Evolutionary conservation across 345 rosid genomes (phyloP), one percentile per base, ranked within the genome.

Genomic region (Corchorus olitorius): DNA sequence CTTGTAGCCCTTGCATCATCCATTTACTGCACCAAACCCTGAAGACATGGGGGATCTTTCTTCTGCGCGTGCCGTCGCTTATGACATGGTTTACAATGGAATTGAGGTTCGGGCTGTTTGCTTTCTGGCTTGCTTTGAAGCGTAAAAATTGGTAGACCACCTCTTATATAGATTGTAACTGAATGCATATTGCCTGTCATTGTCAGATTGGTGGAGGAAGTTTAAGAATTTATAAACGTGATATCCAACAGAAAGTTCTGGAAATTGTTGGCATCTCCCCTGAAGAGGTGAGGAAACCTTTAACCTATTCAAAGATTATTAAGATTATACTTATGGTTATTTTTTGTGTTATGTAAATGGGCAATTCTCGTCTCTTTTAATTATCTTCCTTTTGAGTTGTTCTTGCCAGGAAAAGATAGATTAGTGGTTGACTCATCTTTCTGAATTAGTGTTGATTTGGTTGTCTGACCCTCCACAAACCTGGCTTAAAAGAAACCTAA

Each of bases 181-280:
- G 48, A 61, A 41, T 64, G 2, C 59, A 37, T 20, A 54, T 67
- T 65, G 33, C 20, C 53, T 74, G 59, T 81, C 50, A 35, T 72
- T 85, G 68, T 69, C 84, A 93, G 99, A 96, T 96, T 87, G 99
- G 99, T 41, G 99, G 98, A 34, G 99, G 98, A 81, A 96, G 99
- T 86, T 87, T 96, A 84, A 93, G 98, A 89, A 96, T 93, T 71
- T 89, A 92, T 78, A 91, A 89, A 81, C 94, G 97, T 3, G 97
- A 91, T 64, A 76, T 93, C 65, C 99, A 96, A 80, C 89, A 93
- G 84, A 92, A 89, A 87, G 95, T 96, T 65, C 70, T 93, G 79
- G 91, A 91, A 85, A 91, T 86, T 76, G 82, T 93, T 76, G 99
- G 99, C 77, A 88, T 96, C 78, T 85, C 94, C 37, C 80, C 73